Percentiles rank a stretch among this genome's conserved stretches.
phyloP scores from a whole-genome alignment of 1,284 basidiomycete species.

The Cystobasidium slooffiae region DNA sequence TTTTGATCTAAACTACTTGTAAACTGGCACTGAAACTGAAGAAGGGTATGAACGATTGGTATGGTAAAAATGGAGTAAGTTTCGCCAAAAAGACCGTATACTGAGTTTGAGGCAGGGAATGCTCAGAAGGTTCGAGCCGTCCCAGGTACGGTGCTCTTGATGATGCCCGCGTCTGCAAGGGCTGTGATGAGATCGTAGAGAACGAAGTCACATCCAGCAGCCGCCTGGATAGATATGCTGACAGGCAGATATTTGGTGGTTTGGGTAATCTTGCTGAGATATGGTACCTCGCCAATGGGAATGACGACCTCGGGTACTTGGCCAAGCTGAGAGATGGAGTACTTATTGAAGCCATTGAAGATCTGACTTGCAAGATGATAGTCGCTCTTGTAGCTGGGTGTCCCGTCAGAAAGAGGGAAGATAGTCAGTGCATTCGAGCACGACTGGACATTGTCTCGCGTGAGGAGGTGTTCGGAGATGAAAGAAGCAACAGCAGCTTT shows the following conservation, averaged over 20 bases:
- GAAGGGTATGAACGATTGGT: neutral
- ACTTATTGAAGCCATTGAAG: conserved; percentile 55
- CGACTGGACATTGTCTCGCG: conserved; percentile 52
- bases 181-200: conserved; percentile 58
- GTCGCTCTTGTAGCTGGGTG: conserved; percentile 50
- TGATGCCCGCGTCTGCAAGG: conserved; percentile 56
- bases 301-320: conserved; percentile 59
- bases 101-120: neutral
- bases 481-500: conserved; percentile 57
- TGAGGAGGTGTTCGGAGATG: conserved; percentile 56
- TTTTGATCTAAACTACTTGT: neutral
- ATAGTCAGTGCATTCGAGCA: conserved; percentile 59
- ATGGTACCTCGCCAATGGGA: conserved; percentile 59
- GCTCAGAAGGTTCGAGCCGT: conserved; percentile 24
- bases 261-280: conserved; percentile 59
- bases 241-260: conserved; percentile 59
- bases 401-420: conserved; percentile 56
- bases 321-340: conserved; percentile 52
- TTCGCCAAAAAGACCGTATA: neutral
- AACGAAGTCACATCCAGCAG: conserved; percentile 59
- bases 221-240: conserved; percentile 58
- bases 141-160: conserved; percentile 55
- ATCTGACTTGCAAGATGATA: conserved; percentile 47
- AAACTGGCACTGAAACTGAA: neutral
- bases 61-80: neutral